Percentiles rank a stretch among this genome's conserved stretches.
These are phyloP conservation scores for Chaetoceros muelleri DNA, from an alignment of 108 stramenopile genomes.

Conservation along the genomic window DNA sequence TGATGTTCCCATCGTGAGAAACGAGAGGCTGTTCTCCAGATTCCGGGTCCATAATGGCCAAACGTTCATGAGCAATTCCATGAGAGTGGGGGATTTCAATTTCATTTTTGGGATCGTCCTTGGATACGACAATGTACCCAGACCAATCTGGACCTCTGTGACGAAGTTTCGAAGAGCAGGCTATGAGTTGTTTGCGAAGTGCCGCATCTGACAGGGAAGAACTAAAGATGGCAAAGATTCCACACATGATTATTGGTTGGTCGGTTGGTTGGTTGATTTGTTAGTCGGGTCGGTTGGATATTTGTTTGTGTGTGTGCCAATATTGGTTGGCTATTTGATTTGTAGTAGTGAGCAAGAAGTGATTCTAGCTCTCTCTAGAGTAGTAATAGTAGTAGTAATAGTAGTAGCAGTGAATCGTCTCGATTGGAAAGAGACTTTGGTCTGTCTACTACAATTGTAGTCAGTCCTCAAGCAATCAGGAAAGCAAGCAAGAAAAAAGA, in stretches of 20 bases:
- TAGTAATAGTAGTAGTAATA: too few relatives aligned
- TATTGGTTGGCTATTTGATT: too few relatives aligned
- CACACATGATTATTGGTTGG: conserved; percentile 66
- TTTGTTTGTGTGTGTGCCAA: too few relatives aligned
- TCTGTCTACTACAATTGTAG: too few relatives aligned
- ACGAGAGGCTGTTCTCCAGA: conserved; percentile 91
- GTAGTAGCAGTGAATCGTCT: too few relatives aligned
- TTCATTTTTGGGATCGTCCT: conserved; percentile 16
- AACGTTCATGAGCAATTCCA: conserved; percentile 94
- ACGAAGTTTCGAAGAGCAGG: conserved; percentile 79
- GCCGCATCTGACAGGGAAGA: conserved; percentile 73
- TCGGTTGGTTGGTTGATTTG: conserved; percentile 1
- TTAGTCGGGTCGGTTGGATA: too few relatives aligned
- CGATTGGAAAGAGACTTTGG: too few relatives aligned
- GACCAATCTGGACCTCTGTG: conserved; percentile 99
- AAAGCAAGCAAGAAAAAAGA: too few relatives aligned
- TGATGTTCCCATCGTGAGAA: conserved; percentile 63
- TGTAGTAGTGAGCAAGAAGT: too few relatives aligned
- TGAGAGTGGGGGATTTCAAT: conserved; percentile 49
- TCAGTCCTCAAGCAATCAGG: too few relatives aligned
- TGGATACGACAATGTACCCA: conserved; percentile 77
- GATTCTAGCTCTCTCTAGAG: too few relatives aligned
- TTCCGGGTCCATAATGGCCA: conserved; percentile 98
- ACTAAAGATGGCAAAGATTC: conserved; percentile 95
- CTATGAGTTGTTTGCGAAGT: conserved; percentile 81